Conservation (phyloP, 2,329 filamentous ascomycete species). For the Parastagonospora nodorum region DNA sequence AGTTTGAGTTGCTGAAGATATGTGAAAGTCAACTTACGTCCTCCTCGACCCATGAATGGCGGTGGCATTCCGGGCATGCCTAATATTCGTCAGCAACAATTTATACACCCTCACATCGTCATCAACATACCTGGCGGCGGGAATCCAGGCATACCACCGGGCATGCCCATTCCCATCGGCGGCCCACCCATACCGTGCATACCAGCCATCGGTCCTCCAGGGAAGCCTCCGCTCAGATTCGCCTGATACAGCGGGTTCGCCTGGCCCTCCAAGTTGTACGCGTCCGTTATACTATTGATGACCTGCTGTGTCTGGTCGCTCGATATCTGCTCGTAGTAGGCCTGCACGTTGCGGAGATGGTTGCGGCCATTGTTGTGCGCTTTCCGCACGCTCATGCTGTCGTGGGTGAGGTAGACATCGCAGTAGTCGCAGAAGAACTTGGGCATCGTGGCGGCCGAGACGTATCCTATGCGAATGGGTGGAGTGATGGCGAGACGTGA, state of each 20-base stretch:
- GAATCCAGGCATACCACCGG: conserved; percentile 14
- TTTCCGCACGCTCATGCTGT: conserved; percentile 99
- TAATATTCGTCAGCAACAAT: conserved; percentile 12
- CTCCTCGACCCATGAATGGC: conserved; percentile 50
- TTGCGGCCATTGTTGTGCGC: conserved; percentile 97
- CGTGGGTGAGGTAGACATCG: conserved; percentile 99
- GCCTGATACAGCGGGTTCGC: conserved; percentile 77
- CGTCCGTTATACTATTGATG: conserved; percentile 96
- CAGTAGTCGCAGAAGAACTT: conserved; percentile 78
- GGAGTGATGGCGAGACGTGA: background rate
- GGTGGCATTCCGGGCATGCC: conserved; percentile 46
- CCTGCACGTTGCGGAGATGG: conserved; percentile 94
- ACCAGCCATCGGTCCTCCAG: conserved; percentile 31
- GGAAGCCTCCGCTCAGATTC: conserved; percentile 55
- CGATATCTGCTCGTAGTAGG: conserved; percentile 99
- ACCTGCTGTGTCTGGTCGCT: conserved; percentile 98
- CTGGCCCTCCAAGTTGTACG: conserved; percentile 93
- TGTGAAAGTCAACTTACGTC: conserved; percentile 32
- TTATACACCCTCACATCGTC: background rate
- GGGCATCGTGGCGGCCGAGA: conserved; percentile 18
- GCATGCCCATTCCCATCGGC: conserved; percentile 23
- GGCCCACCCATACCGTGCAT: conserved; percentile 17
- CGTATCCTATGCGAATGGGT: no score
- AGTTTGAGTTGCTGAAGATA: background rate
- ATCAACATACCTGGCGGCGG: conserved; percentile 22